Base-by-base conservation (phyloP, 441 rosid species). In the Melastoma candidum region DNA sequence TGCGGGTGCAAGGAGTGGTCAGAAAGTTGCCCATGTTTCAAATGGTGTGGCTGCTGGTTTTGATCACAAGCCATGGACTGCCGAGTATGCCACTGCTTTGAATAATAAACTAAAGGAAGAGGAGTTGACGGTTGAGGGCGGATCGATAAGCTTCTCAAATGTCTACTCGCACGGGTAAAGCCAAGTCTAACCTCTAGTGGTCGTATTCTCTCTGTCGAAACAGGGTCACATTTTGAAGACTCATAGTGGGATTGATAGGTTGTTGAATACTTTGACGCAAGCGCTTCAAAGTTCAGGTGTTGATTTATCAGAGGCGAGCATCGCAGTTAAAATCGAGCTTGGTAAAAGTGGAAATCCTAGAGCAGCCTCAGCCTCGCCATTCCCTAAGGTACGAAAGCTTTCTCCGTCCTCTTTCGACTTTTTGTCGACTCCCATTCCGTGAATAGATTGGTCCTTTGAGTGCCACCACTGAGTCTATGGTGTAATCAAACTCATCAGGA, bases 251-350 rank as follows among this genome's bases (percentile, higher is more conserved):
- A n/a, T 68, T 48, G 48, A 64, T 79, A 90, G 97, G 73, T 71
- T 90, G 63, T 53, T 83, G 57, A 76, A 80, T 61, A 74, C 87
- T 46, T 60, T 90, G 57, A 87, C 77, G 41, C 81, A 78, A 76
- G 88, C 92, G 39, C 72, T 90, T 71, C 82, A 71, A 59, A 78
- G 73, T 9, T 78, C 92, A n/a, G 97, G 97, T 56, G 92, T 90
- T 52, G 95, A 90, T 71, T 69, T 90, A 26, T 70, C 96, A 10
- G 74, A 77, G 67, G 87, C 96, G 65, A 90, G 68, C 72, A 73
- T 90, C 61, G 79, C 97, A 7, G 97, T 92, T 49, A 81, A 92
- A 65, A 84, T 92, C 11, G 85, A 85, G 57, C 74, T 92, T 0
- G 95, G 95, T 51, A 92, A 85, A 68, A 84, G 71, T 55, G 65